A percentile compares a stretch with the other conserved stretches of the same genome.
Conservation (phyloP, 768 basidiomycete genomes). For the Suillus hirtellus region DNA sequence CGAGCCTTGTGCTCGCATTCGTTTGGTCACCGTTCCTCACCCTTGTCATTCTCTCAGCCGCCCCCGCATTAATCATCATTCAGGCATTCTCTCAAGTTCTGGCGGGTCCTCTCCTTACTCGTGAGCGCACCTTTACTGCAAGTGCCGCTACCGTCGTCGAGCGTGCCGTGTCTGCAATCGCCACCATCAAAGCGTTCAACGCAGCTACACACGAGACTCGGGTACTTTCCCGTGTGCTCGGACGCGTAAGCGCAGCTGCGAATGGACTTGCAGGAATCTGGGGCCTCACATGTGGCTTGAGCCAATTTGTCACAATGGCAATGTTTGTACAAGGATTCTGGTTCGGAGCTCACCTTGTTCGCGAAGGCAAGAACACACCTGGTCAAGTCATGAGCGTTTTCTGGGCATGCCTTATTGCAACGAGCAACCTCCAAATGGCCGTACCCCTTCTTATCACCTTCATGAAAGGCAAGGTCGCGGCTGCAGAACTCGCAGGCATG, state of each 20-base stretch:
- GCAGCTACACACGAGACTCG: slow-evolving; percentile 60
- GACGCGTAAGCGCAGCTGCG: slow-evolving; percentile 47
- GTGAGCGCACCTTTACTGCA: slow-evolving; percentile 67
- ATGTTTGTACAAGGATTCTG: slow-evolving; percentile 99
- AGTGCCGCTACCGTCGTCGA: slow-evolving; percentile 80
- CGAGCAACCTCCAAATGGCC: slow-evolving; percentile 83
- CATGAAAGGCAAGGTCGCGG: slow-evolving; percentile 56
- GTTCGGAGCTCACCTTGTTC: slow-evolving; percentile 90
- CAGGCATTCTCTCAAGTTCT: slow-evolving; percentile 73
- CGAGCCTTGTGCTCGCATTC: slow-evolving; percentile 83
- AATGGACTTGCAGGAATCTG: slow-evolving; percentile 65
- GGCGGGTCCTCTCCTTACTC: slow-evolving; percentile 63
- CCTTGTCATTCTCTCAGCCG: slow-evolving; percentile 87
- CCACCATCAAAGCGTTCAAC: slow-evolving; percentile 94
- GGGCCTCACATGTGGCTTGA: slow-evolving; percentile 66
- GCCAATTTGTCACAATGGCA: slow-evolving; percentile 81
- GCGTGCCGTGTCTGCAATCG: slow-evolving; percentile 71
- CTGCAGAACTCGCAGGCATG: slow-evolving; percentile 28
- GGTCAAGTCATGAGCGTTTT: slow-evolving; percentile 96
- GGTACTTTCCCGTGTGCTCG: slow-evolving; percentile 47
- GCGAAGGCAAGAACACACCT: slow-evolving; percentile 62
- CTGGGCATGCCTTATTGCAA: slow-evolving; percentile 94
- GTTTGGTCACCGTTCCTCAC: slow-evolving; percentile 78
- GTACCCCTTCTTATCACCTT: slow-evolving; percentile 79
- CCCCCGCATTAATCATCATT: slow-evolving; percentile 78